These are phyloP conservation scores for Amphicarpaea edgeworthii DNA, from an alignment of 306 rosid genomes.

Conservation along the genomic window DNA sequence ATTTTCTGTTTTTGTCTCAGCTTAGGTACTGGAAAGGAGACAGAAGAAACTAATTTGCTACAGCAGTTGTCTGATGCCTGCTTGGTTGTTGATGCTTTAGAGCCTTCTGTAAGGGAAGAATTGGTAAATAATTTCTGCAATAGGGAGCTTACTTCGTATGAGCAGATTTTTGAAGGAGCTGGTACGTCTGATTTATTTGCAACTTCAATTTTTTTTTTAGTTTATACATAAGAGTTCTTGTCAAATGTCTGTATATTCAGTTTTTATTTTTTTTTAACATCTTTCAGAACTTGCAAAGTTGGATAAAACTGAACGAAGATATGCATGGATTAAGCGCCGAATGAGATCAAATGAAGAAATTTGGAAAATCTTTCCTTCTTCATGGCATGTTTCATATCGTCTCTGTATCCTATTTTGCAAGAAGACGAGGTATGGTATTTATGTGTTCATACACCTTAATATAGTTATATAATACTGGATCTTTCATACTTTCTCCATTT, in stretches of 20 bases:
- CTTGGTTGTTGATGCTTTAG: conserved; percentile 96
- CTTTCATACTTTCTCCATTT: conserved; percentile 17
- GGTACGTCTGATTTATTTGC: conserved; percentile 62
- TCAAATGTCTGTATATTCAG: conserved; percentile 39
- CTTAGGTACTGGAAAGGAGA: conserved; percentile 99
- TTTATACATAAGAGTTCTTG: conserved; percentile 22
- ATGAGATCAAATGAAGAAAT: conserved; percentile 98
- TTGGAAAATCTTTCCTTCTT: conserved; percentile 91
- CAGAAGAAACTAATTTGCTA: conserved; percentile 88
- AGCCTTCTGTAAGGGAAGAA: conserved; percentile 98
- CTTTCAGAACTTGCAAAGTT: conserved; percentile 85
- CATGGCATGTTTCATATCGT: conserved; percentile 98
- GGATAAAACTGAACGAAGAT: conserved; percentile 97
- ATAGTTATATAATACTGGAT: conserved; percentile 6
- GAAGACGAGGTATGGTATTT: conserved; percentile 78
- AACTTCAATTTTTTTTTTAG: conserved; percentile 39
- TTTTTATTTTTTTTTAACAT: conserved; percentile 17
- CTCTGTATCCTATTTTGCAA: conserved; percentile 95
- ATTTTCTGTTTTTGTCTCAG: conserved; percentile 67
- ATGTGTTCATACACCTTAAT: conserved; percentile 34
- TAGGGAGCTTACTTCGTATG: conserved; percentile 95
- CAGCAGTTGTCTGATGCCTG: conserved; percentile 97
- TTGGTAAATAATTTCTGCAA: conserved; percentile 94
- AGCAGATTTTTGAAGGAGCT: conserved; percentile 99
- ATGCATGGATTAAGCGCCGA: conserved; percentile 99